phyloP scores from a whole-genome alignment of 2,329 filamentous ascomycete species.

The Fusarium globosum region DNA sequence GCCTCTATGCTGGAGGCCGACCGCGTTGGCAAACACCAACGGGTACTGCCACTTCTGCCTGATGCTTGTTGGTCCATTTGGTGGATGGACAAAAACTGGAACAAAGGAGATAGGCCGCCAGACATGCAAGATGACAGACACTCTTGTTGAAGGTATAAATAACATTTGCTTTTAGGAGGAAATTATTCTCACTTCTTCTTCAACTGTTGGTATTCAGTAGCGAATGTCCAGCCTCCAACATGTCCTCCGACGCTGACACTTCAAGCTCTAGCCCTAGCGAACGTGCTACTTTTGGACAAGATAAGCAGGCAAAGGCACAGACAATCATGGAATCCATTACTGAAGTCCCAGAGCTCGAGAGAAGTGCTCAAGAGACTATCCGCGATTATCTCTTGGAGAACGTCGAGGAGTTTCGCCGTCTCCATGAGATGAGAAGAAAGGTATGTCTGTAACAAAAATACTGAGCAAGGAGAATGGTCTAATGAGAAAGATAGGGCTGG shows the following conservation, averaged over 20 bases:
- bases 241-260: background rate
- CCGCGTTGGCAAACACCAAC: background rate
- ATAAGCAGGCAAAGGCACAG: rapidly evolving
- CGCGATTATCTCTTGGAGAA: constrained; percentile 3
- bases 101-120: background rate
- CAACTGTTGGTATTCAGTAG: background rate
- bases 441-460: background rate
- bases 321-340: background rate
- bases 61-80: background rate
- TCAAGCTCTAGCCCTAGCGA: background rate
- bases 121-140: background rate
- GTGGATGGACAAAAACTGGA: background rate
- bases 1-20: background rate
- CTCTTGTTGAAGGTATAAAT: background rate
- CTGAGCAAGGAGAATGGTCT: background rate
- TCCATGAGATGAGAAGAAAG: constrained; percentile 21
- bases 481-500: constrained; percentile 53
- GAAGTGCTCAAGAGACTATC: background rate
- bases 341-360: background rate
- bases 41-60: background rate
- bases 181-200: background rate
- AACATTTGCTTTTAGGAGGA: rapidly evolving
- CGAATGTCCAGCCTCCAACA: background rate
- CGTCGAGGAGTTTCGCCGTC: constrained; percentile 2
- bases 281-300: background rate